phyloP scores from a whole-genome alignment of 2,329 filamentous ascomycete species.

The Neofusicoccum cordaticola region DNA sequence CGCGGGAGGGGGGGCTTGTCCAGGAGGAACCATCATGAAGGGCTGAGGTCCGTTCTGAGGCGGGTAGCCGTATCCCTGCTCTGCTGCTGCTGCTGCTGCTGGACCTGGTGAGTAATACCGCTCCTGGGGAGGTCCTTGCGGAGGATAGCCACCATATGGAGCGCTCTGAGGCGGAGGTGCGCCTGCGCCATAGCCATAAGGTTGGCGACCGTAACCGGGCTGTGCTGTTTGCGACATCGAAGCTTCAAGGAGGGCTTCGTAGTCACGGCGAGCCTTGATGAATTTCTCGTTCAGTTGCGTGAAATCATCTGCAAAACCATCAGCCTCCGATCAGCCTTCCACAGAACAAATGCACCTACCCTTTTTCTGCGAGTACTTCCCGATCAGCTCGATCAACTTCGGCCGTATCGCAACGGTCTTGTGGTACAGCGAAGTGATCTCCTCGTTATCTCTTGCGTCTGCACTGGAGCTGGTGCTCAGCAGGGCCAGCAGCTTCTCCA shows the following conservation, averaged over 20 bases:
- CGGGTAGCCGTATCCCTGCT: slow-evolving; percentile 26
- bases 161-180: slow-evolving; percentile 26
- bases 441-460: slow-evolving; percentile 89
- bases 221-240: slow-evolving; percentile 95
- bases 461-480: slow-evolving; percentile 70
- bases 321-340: slow-evolving; percentile 19
- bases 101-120: slow-evolving; percentile 37
- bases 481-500: slow-evolving; percentile 79
- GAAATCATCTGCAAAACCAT: slow-evolving; percentile 73
- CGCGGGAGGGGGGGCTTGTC: slow-evolving; percentile 25
- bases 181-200: slow-evolving; percentile 24
- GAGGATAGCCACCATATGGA: slow-evolving; percentile 25
- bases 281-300: slow-evolving; percentile 99
- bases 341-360: slow-evolving; percentile 51
- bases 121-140: slow-evolving; percentile 31
- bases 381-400: slow-evolving; percentile 96
- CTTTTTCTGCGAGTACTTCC: slow-evolving; percentile 99
- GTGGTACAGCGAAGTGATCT: slow-evolving; percentile 89
- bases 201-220: slow-evolving; percentile 67
- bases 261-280: slow-evolving; percentile 95
- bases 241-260: slow-evolving; percentile 90
- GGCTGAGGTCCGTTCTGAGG: slow-evolving; percentile 28
- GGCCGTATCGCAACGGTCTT: slow-evolving; percentile 90
- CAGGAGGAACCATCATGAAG: slow-evolving; percentile 38
- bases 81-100: slow-evolving; percentile 20